A percentile compares a stretch with the other conserved stretches of the same genome.
Conservation (phyloP, 2,329 filamentous ascomycete genomes). For the Penicillium rolfsii region DNA sequence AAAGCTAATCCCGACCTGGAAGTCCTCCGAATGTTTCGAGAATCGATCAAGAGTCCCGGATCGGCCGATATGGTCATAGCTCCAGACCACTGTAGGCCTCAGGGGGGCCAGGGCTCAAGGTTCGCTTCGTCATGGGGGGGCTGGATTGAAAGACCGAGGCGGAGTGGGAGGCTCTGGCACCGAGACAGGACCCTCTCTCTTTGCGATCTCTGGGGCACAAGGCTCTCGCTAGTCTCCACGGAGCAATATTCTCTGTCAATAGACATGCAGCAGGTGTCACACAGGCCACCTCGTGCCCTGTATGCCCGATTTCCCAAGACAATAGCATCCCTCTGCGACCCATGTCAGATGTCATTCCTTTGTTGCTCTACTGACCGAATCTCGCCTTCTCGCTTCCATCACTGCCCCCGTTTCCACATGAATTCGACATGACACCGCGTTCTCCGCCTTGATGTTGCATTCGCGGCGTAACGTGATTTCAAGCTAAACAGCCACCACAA, state of each 20-base stretch:
- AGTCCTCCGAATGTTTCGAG: conserved; percentile 17
- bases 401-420: neutral
- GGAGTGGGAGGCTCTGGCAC: neutral
- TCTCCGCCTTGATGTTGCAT: conserved; percentile 2
- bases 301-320: neutral
- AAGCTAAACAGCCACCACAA: conserved; percentile 13
- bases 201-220: neutral
- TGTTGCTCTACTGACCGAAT: neutral
- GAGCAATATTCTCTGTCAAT: neutral
- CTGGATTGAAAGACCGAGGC: neutral
- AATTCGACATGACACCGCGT: conserved; percentile 6
- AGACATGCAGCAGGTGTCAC: neutral
- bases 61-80: conserved; percentile 23
- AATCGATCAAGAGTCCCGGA: conserved; percentile 19
- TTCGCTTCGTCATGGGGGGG: conserved; percentile 5
- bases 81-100: conserved; percentile 10
- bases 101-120: neutral
- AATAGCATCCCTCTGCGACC: neutral
- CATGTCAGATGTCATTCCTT: neutral
- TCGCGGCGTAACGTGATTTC: neutral
- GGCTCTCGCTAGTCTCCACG: neutral
- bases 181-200: neutral
- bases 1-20: conserved; percentile 9
- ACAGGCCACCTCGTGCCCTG: neutral
- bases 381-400: conserved; percentile 4